Percentiles rank a stretch among this genome's conserved stretches.
Conservation (phyloP, 805 yeast species). For the Metschnikowia picachoensis region DNA sequence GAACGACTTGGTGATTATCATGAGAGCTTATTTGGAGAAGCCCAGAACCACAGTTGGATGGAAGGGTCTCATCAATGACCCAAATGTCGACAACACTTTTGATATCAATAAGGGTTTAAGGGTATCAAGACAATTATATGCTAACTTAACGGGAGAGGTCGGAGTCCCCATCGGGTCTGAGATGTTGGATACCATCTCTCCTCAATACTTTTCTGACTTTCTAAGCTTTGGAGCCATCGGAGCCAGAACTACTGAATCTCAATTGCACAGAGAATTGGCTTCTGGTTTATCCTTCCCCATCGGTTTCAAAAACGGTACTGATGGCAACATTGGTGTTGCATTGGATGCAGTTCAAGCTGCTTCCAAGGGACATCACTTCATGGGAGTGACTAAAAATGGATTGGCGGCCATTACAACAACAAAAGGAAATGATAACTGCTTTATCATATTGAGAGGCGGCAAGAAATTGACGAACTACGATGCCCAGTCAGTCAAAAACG, state of each 20-base stretch:
- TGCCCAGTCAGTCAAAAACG: constrained; percentile 60
- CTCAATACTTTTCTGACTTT: constrained; percentile 89
- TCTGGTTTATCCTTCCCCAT: constrained; percentile 97
- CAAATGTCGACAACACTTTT: constrained; percentile 90
- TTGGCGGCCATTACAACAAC: constrained; percentile 95
- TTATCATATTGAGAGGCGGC: constrained; percentile 94
- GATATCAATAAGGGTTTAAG: constrained; percentile 92
- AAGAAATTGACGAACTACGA: constrained; percentile 90
- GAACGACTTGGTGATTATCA: constrained; percentile 77
- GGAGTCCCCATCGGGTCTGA: constrained; percentile 85
- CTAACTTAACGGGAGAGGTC: constrained; percentile 71
- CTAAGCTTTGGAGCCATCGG: constrained; percentile 98
- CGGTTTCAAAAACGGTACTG: constrained; percentile 98
- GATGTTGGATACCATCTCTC: constrained; percentile 96
- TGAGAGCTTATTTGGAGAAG: constrained; percentile 97
- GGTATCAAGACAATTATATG: constrained; percentile 82
- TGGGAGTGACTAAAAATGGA: constrained; percentile 94
- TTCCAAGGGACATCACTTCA: constrained; percentile 87
- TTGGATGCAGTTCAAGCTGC: constrained; percentile 93
- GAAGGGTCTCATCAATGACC: constrained; percentile 97
- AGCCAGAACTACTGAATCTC: constrained; percentile 98
- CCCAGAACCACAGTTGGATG: constrained; percentile 99
- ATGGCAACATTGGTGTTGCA: constrained; percentile 92
- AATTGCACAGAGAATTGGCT: constrained; percentile 93
- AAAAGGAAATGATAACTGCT: constrained; percentile 86